These are phyloP conservation scores for Epichloe sibirici DNA, from an alignment of 2,329 filamentous ascomycete genomes.

Conservation along the genomic window DNA sequence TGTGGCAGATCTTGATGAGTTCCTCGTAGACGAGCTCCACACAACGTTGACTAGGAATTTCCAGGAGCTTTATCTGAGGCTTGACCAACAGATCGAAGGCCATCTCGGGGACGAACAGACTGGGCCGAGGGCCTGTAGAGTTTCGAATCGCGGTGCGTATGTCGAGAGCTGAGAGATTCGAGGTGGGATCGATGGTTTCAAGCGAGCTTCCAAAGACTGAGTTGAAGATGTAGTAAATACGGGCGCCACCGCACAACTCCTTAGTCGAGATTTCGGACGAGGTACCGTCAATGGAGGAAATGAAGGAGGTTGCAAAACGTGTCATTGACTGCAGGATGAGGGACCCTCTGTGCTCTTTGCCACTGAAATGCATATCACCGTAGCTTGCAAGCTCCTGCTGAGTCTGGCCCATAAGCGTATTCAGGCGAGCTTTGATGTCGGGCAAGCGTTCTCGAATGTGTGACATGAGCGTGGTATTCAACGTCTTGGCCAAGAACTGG, in stretches of 20 bases:
- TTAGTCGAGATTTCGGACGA: slow-evolving; percentile 98
- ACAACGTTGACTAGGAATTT: slow-evolving; percentile 88
- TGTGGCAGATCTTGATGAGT: slow-evolving; percentile 98
- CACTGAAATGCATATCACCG: slow-evolving; percentile 93
- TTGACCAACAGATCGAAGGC: slow-evolving; percentile 97
- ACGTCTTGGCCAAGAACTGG: slow-evolving; percentile 82
- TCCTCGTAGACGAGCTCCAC: slow-evolving; percentile 98
- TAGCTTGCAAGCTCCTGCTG: slow-evolving; percentile 97
- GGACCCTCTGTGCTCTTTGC: slow-evolving; percentile 90
- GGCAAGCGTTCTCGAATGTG: slow-evolving; percentile 93
- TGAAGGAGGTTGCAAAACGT: slow-evolving; percentile 93
- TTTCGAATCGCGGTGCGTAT: slow-evolving; percentile 97
- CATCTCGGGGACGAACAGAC: slow-evolving; percentile 92
- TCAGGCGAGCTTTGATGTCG: slow-evolving; percentile 94
- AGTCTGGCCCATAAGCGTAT: slow-evolving; percentile 98
- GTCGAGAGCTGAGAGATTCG: slow-evolving; percentile 85
- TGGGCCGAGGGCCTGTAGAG: slow-evolving; percentile 89
- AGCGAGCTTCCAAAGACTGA: slow-evolving; percentile 95
- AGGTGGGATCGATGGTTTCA: slow-evolving; percentile 91
- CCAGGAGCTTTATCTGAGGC: slow-evolving; percentile 93
- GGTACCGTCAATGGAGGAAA: slow-evolving; percentile 95
- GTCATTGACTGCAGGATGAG: slow-evolving; percentile 97
- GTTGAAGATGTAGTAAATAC: slow-evolving; percentile 99
- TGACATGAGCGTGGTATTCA: slow-evolving; percentile 89
- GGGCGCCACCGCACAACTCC: slow-evolving; percentile 84